Conservation (phyloP, 495 filamentous ascomycete genomes). For the Hypomontagnella monticulosa region DNA sequence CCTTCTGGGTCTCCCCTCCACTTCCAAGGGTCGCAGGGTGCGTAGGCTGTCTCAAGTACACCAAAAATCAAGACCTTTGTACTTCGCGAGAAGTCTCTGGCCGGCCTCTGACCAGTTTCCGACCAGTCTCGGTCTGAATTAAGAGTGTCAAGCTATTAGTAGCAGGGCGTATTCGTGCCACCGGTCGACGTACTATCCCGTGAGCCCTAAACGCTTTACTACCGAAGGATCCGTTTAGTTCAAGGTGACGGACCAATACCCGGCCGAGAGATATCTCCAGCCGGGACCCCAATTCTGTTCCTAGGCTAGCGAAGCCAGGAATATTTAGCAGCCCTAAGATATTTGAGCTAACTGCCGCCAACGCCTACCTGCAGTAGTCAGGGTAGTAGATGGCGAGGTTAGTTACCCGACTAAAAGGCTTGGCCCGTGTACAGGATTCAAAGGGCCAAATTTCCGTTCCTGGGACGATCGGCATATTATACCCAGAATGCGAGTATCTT, state of each 20-base stretch:
- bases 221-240: not conserved
- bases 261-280: no score
- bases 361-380: constrained; percentile 1
- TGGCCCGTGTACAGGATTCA: constrained; percentile 8
- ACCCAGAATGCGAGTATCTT: no score
- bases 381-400: no score
- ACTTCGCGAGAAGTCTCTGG: not conserved
- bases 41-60: constrained; percentile 9
- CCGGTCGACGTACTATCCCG: not conserved
- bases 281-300: no score
- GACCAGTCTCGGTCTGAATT: not conserved
- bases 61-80: constrained; percentile 4
- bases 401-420: constrained; percentile 15
- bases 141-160: not conserved
- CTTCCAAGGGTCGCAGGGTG: constrained; percentile 15
- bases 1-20: constrained; percentile 28
- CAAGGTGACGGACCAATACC: not conserved
- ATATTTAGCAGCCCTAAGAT: constrained; percentile 2
- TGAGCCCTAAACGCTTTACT: not conserved
- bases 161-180: not conserved
- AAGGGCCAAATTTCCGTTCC: constrained; percentile 31
- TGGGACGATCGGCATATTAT: constrained; percentile 14
- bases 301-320: not conserved
- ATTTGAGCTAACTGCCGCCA: constrained; percentile 5
- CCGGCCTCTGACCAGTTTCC: no score